phyloP scores from a whole-genome alignment of 148 eudicot species.

The Chenopodium formosanum region DNA sequence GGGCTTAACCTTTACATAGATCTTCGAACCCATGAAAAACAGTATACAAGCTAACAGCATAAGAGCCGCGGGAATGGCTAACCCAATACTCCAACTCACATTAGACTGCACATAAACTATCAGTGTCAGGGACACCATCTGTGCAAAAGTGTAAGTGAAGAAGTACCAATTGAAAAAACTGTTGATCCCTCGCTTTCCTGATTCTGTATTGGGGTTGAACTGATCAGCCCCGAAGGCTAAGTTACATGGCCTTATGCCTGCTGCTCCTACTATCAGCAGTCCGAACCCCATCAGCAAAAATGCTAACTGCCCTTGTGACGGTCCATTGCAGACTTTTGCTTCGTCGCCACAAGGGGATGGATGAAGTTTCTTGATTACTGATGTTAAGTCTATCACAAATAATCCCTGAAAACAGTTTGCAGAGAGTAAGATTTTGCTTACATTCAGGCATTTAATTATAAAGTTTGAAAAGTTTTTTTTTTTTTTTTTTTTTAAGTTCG shows the following conservation, averaged over 20 bases:
- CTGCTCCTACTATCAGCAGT: slow-evolving; percentile 69
- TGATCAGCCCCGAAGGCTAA: slow-evolving; percentile 95
- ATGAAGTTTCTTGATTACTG: slow-evolving; percentile 59
- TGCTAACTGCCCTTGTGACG: slow-evolving; percentile 52
- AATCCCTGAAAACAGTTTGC: slow-evolving; percentile 47
- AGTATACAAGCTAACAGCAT: slow-evolving; percentile 57
- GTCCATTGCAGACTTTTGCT: slow-evolving; percentile 39
- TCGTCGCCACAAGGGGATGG: slow-evolving; percentile 57
- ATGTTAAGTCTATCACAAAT: slow-evolving; percentile 58
- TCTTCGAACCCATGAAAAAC: slow-evolving; percentile 55
- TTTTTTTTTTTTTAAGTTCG: neutral
- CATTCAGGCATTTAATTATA: neutral
- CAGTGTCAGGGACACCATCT: slow-evolving; percentile 64
- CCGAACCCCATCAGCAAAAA: slow-evolving; percentile 57
- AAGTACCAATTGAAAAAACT: slow-evolving; percentile 98
- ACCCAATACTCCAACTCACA: slow-evolving; percentile 76
- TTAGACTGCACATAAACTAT: slow-evolving; percentile 76
- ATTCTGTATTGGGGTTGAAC: slow-evolving; percentile 72
- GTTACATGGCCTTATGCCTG: slow-evolving; percentile 78
- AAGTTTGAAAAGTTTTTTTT: neutral
- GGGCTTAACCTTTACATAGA: slow-evolving; percentile 75
- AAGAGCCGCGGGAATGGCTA: slow-evolving; percentile 63
- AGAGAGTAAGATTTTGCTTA: neutral
- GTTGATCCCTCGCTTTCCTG: slow-evolving; percentile 73
- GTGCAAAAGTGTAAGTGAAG: slow-evolving; percentile 79